Evolutionary conservation across 2,329 filamentous ascomycete species (phyloP).

Genomic region (Dothiorella sarmentorum): DNA sequence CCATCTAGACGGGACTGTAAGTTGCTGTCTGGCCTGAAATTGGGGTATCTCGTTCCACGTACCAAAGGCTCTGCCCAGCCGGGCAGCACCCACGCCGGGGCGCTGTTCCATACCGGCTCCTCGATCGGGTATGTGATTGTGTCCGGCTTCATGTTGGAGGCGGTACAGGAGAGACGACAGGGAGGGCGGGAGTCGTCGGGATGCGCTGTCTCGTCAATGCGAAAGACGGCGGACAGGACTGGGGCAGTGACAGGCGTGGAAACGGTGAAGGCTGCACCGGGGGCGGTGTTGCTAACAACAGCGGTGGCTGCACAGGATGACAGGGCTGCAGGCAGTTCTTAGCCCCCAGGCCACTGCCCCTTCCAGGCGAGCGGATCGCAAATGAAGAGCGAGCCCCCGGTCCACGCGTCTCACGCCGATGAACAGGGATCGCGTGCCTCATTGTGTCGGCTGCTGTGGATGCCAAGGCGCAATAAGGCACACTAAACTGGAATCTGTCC

Average conservation of each 20-base stretch:
- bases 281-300: not conserved
- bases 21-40: not conserved
- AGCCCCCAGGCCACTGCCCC: not conserved
- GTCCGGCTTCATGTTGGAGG: conserved; percentile 11
- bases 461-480: not conserved
- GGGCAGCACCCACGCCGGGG: conserved; percentile 42
- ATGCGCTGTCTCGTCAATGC: not conserved
- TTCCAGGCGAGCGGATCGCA: not conserved
- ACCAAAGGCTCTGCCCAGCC: conserved; percentile 42
- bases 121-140: conserved; percentile 21
- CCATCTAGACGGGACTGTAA: conserved; percentile 38
- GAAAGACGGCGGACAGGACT: not conserved
- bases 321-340: not conserved
- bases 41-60: conserved; percentile 21
- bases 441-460: too few species aligned
- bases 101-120: conserved; percentile 38
- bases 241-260: not conserved
- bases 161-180: not conserved
- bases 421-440: conserved; percentile 8
- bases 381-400: not conserved
- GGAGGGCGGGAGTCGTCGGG: not conserved
- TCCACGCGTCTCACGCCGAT: not conserved
- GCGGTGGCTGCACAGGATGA: not conserved
- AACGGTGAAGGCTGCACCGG: not conserved
- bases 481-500: not conserved